phyloP scores from a whole-genome alignment of 768 basidiomycete species.

The Tephrocybe sp. region DNA sequence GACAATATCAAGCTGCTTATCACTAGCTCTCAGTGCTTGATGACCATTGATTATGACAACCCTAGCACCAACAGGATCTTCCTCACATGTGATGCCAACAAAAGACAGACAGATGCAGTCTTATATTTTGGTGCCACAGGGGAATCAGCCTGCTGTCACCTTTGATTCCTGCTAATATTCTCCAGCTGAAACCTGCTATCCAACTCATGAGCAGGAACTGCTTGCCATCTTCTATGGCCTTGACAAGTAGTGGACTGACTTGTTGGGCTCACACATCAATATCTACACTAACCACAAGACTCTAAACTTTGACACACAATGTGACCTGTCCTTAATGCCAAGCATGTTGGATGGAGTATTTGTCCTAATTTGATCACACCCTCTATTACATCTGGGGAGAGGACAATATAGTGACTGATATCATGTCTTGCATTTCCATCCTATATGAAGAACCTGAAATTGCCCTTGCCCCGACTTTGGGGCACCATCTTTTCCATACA shows the following conservation, averaged over 20 bases:
- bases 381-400: too few species aligned
- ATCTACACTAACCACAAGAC: slow-evolving; percentile 38
- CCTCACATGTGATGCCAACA: slow-evolving; percentile 26
- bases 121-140: not conserved
- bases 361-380: too few species aligned
- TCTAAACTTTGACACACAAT: slow-evolving; percentile 27
- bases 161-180: not conserved
- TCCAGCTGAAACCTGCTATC: not conserved
- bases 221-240: slow-evolving; percentile 19
- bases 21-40: slow-evolving; percentile 20
- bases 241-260: slow-evolving; percentile 23
- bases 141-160: not conserved
- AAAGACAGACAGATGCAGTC: slow-evolving; percentile 17
- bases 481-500: too few species aligned
- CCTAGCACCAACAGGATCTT: slow-evolving; percentile 25
- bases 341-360: too few species aligned
- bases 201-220: slow-evolving; percentile 31
- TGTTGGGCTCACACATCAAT: slow-evolving; percentile 17
- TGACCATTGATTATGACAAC: slow-evolving; percentile 20
- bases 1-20: slow-evolving; percentile 20
- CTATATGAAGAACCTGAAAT: too few species aligned
- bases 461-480: too few species aligned
- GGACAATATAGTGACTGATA: too few species aligned
- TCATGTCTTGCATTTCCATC: too few species aligned
- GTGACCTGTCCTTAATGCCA: slow-evolving; percentile 22